Evolutionary conservation across 139 green algal genomes (phyloP), one percentile per base, ranked within the genome.

Genomic region (Picochlorum sp.): DNA sequence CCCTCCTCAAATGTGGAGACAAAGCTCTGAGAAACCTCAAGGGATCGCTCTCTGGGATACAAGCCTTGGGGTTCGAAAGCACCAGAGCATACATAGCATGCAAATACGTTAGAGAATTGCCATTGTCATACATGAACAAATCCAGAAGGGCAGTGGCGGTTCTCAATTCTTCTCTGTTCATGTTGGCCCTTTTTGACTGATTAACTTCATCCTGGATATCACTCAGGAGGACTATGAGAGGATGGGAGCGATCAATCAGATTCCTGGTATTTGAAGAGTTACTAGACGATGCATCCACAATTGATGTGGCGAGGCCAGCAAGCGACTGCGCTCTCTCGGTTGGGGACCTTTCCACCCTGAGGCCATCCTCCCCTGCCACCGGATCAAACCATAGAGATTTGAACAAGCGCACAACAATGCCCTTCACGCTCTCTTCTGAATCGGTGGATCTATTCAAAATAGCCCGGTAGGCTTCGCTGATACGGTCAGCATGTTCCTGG

Each of bases 1-100:
- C 14, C 14, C 49, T 45, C 63, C 82, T 86, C 15, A 91, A 59
- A 63, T 95, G 91, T 2, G 88, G 87, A 14, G 79, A 70, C 62
- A 95, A 77, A 55, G 67, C 57, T 38, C 82, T 70, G 11, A 86
- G 69, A 45, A 85, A 81, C 34, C 65, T 67, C 56, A 68, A 58
- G 3, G 77, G 76, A 75, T 93, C 82, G 6, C 44, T 57, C 6
- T 57, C 15, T 6, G 75, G 82, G 47, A 75, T 65, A 63, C 73
- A 85, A 45, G 88, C 69, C 24, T 60, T 69, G 10, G 76, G 61
- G 44, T 90, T 82, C 3, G 83, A 80, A 5, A 70, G 30, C 15
- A 61, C 76, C 23, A 94, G 70, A 4, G 83, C 88, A 68, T 95
- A 86, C 59, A 95, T 76, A n/a, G 81, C 78, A 70, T 89, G 83